phyloP scores from a whole-genome alignment of 2,329 filamentous ascomycete species.

The Diaporthe sp. region DNA sequence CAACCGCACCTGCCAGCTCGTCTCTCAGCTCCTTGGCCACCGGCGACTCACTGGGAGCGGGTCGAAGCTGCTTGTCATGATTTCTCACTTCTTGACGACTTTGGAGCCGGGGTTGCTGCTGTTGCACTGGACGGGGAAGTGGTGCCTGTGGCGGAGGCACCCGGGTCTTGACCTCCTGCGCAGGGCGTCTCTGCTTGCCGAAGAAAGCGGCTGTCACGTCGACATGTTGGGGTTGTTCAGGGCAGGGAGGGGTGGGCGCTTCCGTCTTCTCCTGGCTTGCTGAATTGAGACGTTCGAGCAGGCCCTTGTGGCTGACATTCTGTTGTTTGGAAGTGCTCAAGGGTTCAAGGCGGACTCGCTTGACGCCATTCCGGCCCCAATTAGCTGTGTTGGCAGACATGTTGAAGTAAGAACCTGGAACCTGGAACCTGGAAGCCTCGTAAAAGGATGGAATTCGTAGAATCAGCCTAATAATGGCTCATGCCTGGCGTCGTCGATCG shows the following conservation, averaged over 20 bases:
- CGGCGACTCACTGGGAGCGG: background rate
- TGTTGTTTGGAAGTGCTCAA: background rate
- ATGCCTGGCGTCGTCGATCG: background rate
- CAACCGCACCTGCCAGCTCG: background rate
- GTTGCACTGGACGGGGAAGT: background rate
- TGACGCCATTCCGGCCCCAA: background rate
- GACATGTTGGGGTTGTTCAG: background rate
- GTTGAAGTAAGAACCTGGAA: background rate
- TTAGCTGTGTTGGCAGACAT: background rate
- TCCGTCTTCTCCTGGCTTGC: background rate
- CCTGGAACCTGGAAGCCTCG: background rate
- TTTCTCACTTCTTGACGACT: background rate
- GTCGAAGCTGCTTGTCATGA: background rate
- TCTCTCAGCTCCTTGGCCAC: slow-evolving; percentile 21
- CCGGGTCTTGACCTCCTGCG: background rate
- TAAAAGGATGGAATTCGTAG: background rate
- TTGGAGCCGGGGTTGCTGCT: background rate
- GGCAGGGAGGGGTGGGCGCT: background rate
- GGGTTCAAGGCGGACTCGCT: background rate
- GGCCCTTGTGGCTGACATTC: background rate
- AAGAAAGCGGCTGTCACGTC: slow-evolving; percentile 33
- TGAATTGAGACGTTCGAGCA: slow-evolving; percentile 21
- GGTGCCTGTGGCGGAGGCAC: background rate
- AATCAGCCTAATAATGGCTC: background rate
- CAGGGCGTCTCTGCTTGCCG: slow-evolving; percentile 14